Evolutionary conservation across 1,284 basidiomycete species (phyloP).

Genomic region (Somion occarium): DNA sequence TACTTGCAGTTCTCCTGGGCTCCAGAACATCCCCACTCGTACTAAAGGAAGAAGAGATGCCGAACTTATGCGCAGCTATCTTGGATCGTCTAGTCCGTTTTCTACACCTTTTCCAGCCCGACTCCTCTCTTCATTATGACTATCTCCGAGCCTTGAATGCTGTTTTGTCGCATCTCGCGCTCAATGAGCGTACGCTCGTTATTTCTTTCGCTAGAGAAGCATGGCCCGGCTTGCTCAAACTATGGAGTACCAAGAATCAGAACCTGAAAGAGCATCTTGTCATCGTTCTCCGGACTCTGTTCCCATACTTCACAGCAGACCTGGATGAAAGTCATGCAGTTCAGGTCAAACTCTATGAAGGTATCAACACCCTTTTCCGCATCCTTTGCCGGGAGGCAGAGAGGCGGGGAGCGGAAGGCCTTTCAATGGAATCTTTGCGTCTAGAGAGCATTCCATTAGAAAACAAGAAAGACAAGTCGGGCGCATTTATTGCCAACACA

Average conservation of each 20-base stretch:
- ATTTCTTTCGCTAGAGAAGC: slow-evolving; percentile 52
- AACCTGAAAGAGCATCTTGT: slow-evolving; percentile 65
- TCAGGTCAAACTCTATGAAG: slow-evolving; percentile 28
- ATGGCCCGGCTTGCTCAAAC: slow-evolving; percentile 59
- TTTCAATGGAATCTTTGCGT: slow-evolving; percentile 64
- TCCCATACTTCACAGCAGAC: slow-evolving; percentile 60
- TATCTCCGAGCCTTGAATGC: slow-evolving; percentile 66
- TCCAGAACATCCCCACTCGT: slow-evolving; percentile 56
- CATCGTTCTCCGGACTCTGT: slow-evolving; percentile 60
- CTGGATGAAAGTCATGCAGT: slow-evolving; percentile 7
- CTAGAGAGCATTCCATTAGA: slow-evolving; percentile 36
- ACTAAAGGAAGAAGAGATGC: slow-evolving; percentile 24
- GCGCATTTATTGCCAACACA: slow-evolving; percentile 55
- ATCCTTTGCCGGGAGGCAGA: slow-evolving; percentile 59
- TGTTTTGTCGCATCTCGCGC: slow-evolving; percentile 64
- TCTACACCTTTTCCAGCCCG: slow-evolving; percentile 56
- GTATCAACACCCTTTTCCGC: slow-evolving; percentile 48
- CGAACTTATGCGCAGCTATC: slow-evolving; percentile 45
- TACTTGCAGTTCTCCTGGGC: slow-evolving; percentile 64
- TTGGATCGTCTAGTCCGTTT: slow-evolving; percentile 66
- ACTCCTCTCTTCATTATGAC: slow-evolving; percentile 73
- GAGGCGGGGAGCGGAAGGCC: slow-evolving; percentile 51
- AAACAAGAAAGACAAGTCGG: slow-evolving; percentile 16
- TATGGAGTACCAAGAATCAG: slow-evolving; percentile 78
- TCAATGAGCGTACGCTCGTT: slow-evolving; percentile 64